These are phyloP conservation scores for Metschnikowia dekortorum DNA, from an alignment of 805 yeast genomes.

Conservation along the genomic window DNA sequence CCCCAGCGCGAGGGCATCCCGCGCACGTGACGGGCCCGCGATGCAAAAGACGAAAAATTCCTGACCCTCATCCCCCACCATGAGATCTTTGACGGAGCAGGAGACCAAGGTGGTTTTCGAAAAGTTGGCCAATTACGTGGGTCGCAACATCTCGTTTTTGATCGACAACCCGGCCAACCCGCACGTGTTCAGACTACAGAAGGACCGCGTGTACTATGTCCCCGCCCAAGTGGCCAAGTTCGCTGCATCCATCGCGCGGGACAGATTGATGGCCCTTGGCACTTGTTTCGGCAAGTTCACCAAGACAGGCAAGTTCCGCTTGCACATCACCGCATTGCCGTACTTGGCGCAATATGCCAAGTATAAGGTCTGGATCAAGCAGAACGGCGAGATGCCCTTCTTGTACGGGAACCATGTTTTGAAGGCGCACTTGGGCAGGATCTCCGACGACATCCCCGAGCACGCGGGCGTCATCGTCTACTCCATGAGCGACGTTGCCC, in stretches of 20 bases:
- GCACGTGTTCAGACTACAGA: slow-evolving; percentile 92
- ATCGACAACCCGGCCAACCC: slow-evolving; percentile 85
- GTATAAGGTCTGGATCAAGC: slow-evolving; percentile 93
- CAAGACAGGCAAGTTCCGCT: slow-evolving; percentile 92
- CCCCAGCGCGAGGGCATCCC: neutral
- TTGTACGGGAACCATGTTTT: slow-evolving; percentile 93
- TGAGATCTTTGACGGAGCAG: slow-evolving; percentile 96
- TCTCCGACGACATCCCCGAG: slow-evolving; percentile 97
- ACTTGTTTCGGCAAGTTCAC: slow-evolving; percentile 95
- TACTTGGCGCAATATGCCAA: slow-evolving; percentile 83
- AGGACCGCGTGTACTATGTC: slow-evolving; percentile 94
- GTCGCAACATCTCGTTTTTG: slow-evolving; percentile 86
- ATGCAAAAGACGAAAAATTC: slow-evolving; percentile 6
- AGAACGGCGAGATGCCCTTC: slow-evolving; percentile 98
- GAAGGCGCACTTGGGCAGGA: slow-evolving; percentile 94
- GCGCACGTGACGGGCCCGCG: slow-evolving; percentile 9
- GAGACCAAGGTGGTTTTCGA: slow-evolving; percentile 96
- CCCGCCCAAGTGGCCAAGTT: slow-evolving; percentile 74
- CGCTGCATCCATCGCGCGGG: slow-evolving; percentile 89
- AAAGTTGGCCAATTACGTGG: slow-evolving; percentile 92
- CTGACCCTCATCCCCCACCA: slow-evolving; percentile 21
- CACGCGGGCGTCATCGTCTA: slow-evolving; percentile 93
- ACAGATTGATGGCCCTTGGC: slow-evolving; percentile 88
- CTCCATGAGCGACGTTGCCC: slow-evolving; percentile 87
- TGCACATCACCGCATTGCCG: slow-evolving; percentile 88